These are phyloP conservation scores for Pyricularia grisea DNA, from an alignment of 2,329 filamentous ascomycete species.

Conservation along the genomic window DNA sequence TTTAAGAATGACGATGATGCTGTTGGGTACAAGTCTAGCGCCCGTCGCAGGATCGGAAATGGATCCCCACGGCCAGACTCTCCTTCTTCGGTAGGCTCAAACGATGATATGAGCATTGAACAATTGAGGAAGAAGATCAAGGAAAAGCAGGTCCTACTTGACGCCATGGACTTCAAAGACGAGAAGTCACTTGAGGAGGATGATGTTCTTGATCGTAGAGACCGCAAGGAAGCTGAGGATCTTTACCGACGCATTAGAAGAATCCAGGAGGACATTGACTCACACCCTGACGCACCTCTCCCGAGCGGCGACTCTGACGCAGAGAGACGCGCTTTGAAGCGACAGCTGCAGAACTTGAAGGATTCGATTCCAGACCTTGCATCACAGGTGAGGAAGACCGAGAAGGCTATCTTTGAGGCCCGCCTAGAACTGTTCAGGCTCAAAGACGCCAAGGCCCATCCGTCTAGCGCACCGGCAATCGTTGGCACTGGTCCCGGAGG, in stretches of 20 bases:
- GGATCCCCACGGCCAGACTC: slow-evolving; percentile 72
- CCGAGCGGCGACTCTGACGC: slow-evolving; percentile 73
- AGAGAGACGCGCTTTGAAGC: slow-evolving; percentile 75
- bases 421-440: slow-evolving; percentile 87
- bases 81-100: slow-evolving; percentile 57
- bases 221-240: slow-evolving; percentile 87
- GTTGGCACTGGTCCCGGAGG: slow-evolving; percentile 91
- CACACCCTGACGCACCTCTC: slow-evolving; percentile 69
- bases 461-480: slow-evolving; percentile 68
- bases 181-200: slow-evolving; percentile 86
- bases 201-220: slow-evolving; percentile 79
- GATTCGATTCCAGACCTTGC: slow-evolving; percentile 88
- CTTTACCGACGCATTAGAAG: slow-evolving; percentile 86
- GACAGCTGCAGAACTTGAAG: slow-evolving; percentile 79
- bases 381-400: slow-evolving; percentile 81
- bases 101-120: slow-evolving; percentile 76
- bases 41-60: slow-evolving; percentile 70
- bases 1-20: slow-evolving; percentile 96
- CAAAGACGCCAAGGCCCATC: slow-evolving; percentile 86
- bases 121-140: slow-evolving; percentile 87
- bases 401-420: slow-evolving; percentile 87
- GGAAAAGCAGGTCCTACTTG: slow-evolving; percentile 87
- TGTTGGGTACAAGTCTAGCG: slow-evolving; percentile 87
- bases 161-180: slow-evolving; percentile 94
- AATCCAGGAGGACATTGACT: slow-evolving; percentile 90